Evolutionary conservation across 202 grass and related monocot genomes (phyloP).

Genomic region (Schoenoplectus triqueter): DNA sequence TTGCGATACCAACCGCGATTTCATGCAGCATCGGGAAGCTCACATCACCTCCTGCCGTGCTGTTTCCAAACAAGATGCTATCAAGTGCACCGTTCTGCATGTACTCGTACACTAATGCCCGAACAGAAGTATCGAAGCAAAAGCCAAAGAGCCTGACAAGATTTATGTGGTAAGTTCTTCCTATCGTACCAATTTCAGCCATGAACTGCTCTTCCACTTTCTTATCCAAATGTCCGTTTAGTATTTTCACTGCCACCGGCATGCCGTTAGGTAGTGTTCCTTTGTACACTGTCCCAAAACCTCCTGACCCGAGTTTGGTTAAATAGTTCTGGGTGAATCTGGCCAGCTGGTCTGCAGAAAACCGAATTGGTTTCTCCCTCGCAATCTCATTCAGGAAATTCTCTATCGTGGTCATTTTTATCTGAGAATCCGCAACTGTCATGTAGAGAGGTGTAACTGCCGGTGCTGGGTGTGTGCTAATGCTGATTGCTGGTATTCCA

Average conservation of each 20-base stretch:
- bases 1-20: constrained; percentile 43
- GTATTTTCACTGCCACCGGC: not conserved
- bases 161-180: constrained; percentile 46
- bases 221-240: not conserved
- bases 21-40: not conserved
- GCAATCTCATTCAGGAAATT: constrained; percentile 5
- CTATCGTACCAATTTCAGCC: constrained; percentile 45
- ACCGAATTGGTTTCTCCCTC: not conserved
- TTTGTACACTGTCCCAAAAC: not conserved
- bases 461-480: not conserved
- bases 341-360: not conserved
- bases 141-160: constrained; percentile 44
- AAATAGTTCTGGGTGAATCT: constrained; percentile 10
- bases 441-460: not conserved
- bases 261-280: not conserved
- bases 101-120: not conserved
- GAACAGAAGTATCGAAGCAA: not conserved
- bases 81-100: constrained; percentile 14
- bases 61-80: not conserved
- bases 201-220: constrained; percentile 45
- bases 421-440: not conserved
- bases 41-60: not conserved
- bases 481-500: not conserved
- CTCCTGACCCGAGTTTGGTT: constrained; percentile 7
- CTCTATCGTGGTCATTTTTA: not conserved